phyloP scores from a whole-genome alignment of 768 basidiomycete species.

The Brasilioporus rufonigricans region DNA sequence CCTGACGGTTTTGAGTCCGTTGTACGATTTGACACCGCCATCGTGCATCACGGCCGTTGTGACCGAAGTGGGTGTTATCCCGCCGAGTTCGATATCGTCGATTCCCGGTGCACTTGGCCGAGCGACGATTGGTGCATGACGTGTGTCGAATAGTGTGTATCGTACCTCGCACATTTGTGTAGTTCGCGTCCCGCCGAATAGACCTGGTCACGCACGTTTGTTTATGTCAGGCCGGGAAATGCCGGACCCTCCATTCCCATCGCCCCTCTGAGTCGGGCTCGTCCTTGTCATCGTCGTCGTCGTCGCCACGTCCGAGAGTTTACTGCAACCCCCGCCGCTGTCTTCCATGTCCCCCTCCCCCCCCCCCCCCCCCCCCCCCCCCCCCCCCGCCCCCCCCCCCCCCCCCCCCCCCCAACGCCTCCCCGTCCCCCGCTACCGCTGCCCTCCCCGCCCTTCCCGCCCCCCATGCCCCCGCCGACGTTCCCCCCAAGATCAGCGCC shows the following conservation, averaged over 20 bases:
- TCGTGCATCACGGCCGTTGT: slow-evolving; percentile 93
- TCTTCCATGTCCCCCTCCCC: slow-evolving; percentile 27
- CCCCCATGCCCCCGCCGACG: slow-evolving; percentile 12
- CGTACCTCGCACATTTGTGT: not conserved
- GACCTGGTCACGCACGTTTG: slow-evolving; percentile 19
- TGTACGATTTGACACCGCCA: slow-evolving; percentile 94
- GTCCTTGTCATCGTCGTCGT: slow-evolving; percentile 4
- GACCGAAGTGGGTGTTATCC: slow-evolving; percentile 95
- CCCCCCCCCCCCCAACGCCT: slow-evolving; percentile 1
- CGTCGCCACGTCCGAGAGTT: slow-evolving; percentile 5
- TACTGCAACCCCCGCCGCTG: slow-evolving; percentile 6
- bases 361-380: slow-evolving; percentile 4
- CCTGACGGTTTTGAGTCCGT: slow-evolving; percentile 77
- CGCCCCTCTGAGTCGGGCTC: slow-evolving; percentile 5
- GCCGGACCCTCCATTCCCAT: slow-evolving; percentile 6
- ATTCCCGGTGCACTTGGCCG: slow-evolving; percentile 65
- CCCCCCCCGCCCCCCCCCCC: slow-evolving; percentile 5
- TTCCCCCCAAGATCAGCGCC: slow-evolving; percentile 81
- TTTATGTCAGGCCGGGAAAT: slow-evolving; percentile 12
- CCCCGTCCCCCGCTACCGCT: slow-evolving; percentile 5
- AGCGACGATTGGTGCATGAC: slow-evolving; percentile 23
- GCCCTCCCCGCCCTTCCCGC: slow-evolving; percentile 5
- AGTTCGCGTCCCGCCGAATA: not conserved
- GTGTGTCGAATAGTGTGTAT: slow-evolving; percentile 6
- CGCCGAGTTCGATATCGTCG: slow-evolving; percentile 85